Percentiles rank a stretch among this genome's conserved stretches.
Evolutionary conservation across 441 rosid species (phyloP).

Genomic region (Euphorbia celastroides): DNA sequence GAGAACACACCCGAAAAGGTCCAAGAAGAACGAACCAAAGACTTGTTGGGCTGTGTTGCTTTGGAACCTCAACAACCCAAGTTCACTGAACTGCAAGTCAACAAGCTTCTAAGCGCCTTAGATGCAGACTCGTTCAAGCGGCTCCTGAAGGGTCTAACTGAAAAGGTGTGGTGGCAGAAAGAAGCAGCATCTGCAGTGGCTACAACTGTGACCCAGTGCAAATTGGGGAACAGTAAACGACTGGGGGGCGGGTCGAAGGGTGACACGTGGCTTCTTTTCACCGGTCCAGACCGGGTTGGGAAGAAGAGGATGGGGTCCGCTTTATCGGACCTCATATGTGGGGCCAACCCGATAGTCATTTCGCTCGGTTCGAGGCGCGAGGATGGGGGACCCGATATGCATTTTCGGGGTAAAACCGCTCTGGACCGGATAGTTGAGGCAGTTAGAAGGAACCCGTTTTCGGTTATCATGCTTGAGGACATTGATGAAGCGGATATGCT

Average conservation of each 20-base stretch:
- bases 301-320: constrained; percentile 84
- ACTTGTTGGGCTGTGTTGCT: constrained; percentile 59
- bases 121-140: constrained; percentile 74
- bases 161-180: constrained; percentile 88
- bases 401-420: constrained; percentile 74
- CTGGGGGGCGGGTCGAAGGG: constrained; percentile 53
- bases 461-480: constrained; percentile 76
- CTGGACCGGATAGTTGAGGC: constrained; percentile 75
- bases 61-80: constrained; percentile 49
- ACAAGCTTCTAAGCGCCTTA: constrained; percentile 33
- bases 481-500: constrained; percentile 76
- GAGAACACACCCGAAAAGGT: constrained; percentile 34
- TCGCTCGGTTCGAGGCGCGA: constrained; percentile 49
- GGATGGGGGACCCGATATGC: constrained; percentile 37
- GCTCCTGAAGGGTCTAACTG: constrained; percentile 68
- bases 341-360: constrained; percentile 48
- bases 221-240: constrained; percentile 58
- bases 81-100: constrained; percentile 35
- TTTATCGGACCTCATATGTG: constrained; percentile 53
- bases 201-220: constrained; percentile 57
- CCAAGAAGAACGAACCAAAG: constrained; percentile 38
- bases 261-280: constrained; percentile 73
- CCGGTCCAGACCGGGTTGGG: constrained; percentile 82
- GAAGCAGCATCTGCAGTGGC: constrained; percentile 88
- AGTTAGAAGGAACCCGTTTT: constrained; percentile 72